phyloP scores from a whole-genome alignment of 257 asterid genomes.

The Schizonepeta tenuifolia region DNA sequence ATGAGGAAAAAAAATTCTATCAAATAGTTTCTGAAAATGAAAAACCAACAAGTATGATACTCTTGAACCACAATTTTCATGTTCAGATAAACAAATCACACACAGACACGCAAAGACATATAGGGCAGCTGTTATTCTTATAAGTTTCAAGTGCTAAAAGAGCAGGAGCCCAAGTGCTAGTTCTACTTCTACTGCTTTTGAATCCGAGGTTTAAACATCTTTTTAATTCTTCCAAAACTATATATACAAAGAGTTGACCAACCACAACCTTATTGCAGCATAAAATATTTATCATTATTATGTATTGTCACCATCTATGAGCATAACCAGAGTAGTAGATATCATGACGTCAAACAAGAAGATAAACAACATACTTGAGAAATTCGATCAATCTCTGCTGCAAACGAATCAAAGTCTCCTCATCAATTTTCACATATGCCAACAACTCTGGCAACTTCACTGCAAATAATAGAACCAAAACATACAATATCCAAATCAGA shows the following conservation, averaged over 20 bases:
- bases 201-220: neutral
- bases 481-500: constrained; percentile 19
- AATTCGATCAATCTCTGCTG: constrained; percentile 87
- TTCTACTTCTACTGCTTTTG: neutral
- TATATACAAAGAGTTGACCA: neutral
- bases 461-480: constrained; percentile 50
- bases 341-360: constrained; percentile 11
- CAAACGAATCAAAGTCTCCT: constrained; percentile 65
- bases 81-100: neutral
- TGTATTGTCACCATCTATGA: neutral
- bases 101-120: neutral
- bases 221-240: neutral
- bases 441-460: constrained; percentile 90
- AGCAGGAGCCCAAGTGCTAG: neutral
- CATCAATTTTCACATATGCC: constrained; percentile 72
- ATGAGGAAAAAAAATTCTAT: neutral
- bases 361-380: constrained; percentile 62
- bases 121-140: neutral
- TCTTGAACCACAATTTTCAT: too few relatives aligned
- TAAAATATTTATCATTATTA: neutral
- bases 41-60: neutral
- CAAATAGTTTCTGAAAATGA: neutral
- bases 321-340: constrained; percentile 3
- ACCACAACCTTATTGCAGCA: neutral
- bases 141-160: neutral